Percentiles rank a stretch among this genome's conserved stretches.
phyloP scores from a whole-genome alignment of 495 filamentous ascomycete species.

The Polyplosphaeria fusca region DNA sequence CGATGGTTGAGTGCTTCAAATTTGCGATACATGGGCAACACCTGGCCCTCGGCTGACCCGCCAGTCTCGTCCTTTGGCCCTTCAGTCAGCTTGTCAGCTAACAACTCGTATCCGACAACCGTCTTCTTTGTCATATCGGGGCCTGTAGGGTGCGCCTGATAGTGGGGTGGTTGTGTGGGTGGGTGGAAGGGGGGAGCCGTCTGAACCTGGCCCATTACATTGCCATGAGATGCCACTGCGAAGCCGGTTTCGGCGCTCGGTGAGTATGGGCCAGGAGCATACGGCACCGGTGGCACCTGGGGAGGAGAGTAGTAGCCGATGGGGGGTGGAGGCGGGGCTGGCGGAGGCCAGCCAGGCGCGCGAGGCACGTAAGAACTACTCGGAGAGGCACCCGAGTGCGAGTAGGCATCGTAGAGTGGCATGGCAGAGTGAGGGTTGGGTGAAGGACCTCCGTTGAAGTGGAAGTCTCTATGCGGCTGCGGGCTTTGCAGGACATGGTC shows the following conservation, averaged over 20 bases:
- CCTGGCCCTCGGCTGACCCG: slow-evolving; percentile 30
- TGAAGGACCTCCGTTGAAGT: slow-evolving; percentile 19
- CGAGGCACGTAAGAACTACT: background rate
- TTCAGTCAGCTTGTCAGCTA: slow-evolving; percentile 60
- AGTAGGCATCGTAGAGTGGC: slow-evolving; percentile 11
- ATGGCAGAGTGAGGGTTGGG: slow-evolving; percentile 14
- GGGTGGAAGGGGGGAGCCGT: slow-evolving; percentile 5
- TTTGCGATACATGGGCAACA: slow-evolving; percentile 75
- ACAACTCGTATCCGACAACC: slow-evolving; percentile 62
- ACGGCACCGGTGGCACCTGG: slow-evolving; percentile 13
- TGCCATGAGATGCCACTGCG: slow-evolving; percentile 10
- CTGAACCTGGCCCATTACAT: slow-evolving; percentile 7
- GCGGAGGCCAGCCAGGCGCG: slow-evolving; percentile 13
- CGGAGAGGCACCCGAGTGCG: slow-evolving; percentile 9
- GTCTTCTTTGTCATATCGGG: slow-evolving; percentile 48
- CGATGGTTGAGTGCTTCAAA: slow-evolving; percentile 85
- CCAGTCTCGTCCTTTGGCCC: slow-evolving; percentile 4
- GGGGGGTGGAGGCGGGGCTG: slow-evolving; percentile 14
- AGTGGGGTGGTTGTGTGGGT: slow-evolving; percentile 23
- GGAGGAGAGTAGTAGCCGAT: slow-evolving; percentile 24
- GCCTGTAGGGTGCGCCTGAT: slow-evolving; percentile 13
- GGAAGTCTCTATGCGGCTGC: slow-evolving; percentile 27
- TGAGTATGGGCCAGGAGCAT: no score
- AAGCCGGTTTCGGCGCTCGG: slow-evolving; percentile 13
- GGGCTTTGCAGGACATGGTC: slow-evolving; percentile 34